Evolutionary conservation across 176 grass and related monocot species (phyloP).

Genomic region (Eragrostis nindensis): DNA sequence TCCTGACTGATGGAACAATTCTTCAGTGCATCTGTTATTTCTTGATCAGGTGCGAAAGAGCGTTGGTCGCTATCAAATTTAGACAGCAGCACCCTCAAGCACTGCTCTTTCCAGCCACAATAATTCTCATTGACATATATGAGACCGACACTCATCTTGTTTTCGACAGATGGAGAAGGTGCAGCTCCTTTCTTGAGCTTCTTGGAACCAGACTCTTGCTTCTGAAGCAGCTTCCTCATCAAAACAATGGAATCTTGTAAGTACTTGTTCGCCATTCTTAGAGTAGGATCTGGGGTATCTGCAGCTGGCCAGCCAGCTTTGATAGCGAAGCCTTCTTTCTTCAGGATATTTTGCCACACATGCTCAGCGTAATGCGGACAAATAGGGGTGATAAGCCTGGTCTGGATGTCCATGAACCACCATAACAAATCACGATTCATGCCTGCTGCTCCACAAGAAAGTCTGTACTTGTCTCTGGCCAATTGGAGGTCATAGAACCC

Average conservation of each 20-base stretch:
- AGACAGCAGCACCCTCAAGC: slow-evolving; percentile 54
- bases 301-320: slow-evolving; percentile 72
- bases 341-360: slow-evolving; percentile 67
- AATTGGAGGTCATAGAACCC: slow-evolving; percentile 84
- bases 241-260: slow-evolving; percentile 70
- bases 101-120: slow-evolving; percentile 68
- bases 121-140: slow-evolving; percentile 62
- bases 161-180: slow-evolving; percentile 35
- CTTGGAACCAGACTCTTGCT: slow-evolving; percentile 70
- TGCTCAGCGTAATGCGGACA: slow-evolving; percentile 79
- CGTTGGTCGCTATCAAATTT: slow-evolving; percentile 42
- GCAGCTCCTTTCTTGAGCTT: slow-evolving; percentile 70
- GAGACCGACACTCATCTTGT: slow-evolving; percentile 53
- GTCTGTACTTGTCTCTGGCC: slow-evolving; percentile 81
- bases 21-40: slow-evolving; percentile 54
- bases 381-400: slow-evolving; percentile 63
- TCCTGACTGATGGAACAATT: slow-evolving; percentile 38
- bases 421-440: slow-evolving; percentile 70
- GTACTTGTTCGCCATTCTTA: slow-evolving; percentile 75
- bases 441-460: slow-evolving; percentile 65
- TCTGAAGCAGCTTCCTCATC: slow-evolving; percentile 73
- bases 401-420: slow-evolving; percentile 77
- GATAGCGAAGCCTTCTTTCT: slow-evolving; percentile 62
- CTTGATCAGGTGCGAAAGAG: slow-evolving; percentile 53
- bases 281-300: slow-evolving; percentile 53